Conservation (phyloP, 78 protist species). For the Planoprotostelium fungivorum region DNA sequence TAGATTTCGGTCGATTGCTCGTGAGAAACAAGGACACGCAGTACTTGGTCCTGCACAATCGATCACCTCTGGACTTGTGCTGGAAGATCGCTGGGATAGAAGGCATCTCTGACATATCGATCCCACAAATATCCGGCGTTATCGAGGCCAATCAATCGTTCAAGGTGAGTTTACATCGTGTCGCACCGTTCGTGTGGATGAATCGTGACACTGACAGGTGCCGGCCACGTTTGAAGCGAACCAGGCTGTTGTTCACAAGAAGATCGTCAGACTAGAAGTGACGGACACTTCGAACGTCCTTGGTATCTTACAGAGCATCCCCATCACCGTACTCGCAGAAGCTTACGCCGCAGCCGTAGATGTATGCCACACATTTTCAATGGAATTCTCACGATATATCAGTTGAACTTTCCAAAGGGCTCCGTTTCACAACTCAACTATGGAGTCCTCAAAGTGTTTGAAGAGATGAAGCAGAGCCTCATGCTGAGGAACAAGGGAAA, state of each 20-base stretch:
- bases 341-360: neutral
- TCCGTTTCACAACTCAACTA: neutral
- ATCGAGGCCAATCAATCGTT: neutral
- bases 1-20: neutral
- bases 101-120: neutral
- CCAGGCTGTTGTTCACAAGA: neutral
- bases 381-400: neutral
- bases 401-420: neutral
- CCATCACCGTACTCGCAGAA: neutral
- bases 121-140: neutral
- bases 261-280: neutral
- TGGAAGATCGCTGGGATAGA: neutral
- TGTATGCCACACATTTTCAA: neutral
- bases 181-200: neutral
- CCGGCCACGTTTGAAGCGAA: neutral
- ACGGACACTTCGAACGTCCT: neutral
- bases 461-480: neutral
- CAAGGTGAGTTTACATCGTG: neutral
- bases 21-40: neutral
- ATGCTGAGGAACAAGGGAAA: neutral
- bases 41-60: neutral
- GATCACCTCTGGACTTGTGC: neutral
- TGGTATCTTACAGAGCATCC: neutral
- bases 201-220: neutral
- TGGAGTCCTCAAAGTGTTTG: neutral